phyloP scores from a whole-genome alignment of 2,329 filamentous ascomycete genomes.

The Fusarium virguliforme region DNA sequence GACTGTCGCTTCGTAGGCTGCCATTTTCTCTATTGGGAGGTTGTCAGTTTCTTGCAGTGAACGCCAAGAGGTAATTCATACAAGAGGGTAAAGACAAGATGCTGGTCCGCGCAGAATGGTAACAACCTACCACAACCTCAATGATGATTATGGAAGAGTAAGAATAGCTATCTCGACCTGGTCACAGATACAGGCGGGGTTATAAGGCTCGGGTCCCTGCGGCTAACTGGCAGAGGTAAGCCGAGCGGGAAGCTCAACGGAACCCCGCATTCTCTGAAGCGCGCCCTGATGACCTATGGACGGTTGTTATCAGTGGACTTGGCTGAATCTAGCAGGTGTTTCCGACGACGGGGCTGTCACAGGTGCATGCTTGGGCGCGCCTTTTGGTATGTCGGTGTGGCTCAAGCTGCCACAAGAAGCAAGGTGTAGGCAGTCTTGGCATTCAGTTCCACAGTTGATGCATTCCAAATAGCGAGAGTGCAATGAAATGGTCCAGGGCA shows the following conservation, averaged over 20 bases:
- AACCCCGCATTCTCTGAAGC: constrained; percentile 8
- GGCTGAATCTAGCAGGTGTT: no score
- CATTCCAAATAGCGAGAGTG: no score
- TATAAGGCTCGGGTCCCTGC: not conserved
- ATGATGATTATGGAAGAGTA: not conserved
- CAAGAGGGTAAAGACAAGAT: not conserved
- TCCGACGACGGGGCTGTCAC: no score
- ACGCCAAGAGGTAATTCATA: not conserved
- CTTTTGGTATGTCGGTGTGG: no score
- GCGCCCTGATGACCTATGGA: no score
- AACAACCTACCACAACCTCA: not conserved
- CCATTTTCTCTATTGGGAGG: constrained; percentile 19
- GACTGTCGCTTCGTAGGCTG: constrained; percentile 32
- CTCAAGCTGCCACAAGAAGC: no score
- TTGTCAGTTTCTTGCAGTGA: not conserved
- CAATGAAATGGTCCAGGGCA: no score
- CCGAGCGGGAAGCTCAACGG: not conserved
- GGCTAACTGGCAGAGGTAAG: constrained; percentile 12
- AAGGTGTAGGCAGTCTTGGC: no score
- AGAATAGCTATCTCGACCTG: not conserved
- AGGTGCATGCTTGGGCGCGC: no score
- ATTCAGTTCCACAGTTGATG: no score
- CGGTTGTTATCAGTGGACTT: no score
- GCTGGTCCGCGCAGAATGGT: not conserved
- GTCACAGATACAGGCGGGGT: constrained; percentile 9